Evolutionary conservation across 345 rosid species (phyloP).

Genomic region (Populus ilicifolia): DNA sequence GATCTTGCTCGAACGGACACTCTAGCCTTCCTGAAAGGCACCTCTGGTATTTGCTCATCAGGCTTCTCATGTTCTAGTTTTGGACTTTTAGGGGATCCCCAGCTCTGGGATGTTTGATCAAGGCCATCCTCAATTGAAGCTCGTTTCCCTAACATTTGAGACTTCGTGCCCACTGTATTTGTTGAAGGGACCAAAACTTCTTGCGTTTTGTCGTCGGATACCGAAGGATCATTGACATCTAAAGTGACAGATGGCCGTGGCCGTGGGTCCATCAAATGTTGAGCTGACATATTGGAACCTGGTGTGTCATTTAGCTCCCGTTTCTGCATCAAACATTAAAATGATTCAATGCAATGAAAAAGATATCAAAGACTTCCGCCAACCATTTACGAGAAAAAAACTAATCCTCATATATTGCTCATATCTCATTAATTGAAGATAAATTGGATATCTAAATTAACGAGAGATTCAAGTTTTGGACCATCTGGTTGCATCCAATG

Average conservation of each 20-base stretch:
- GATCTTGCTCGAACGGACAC: constrained; percentile 55
- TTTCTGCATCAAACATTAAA: constrained; percentile 21
- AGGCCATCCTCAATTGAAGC: constrained; percentile 26
- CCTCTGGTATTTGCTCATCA: constrained; percentile 43
- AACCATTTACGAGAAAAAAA: neutral
- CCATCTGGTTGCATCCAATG: neutral
- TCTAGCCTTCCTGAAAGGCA: constrained; percentile 53
- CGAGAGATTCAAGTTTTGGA: neutral
- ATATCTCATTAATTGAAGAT: neutral
- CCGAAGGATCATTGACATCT: constrained; percentile 34
- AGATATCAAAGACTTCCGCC: neutral
- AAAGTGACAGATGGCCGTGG: constrained; percentile 32
- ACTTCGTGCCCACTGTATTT: constrained; percentile 30
- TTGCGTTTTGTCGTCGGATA: constrained; percentile 28
- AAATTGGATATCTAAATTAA: neutral
- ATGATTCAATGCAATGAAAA: neutral
- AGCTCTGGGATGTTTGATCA: constrained; percentile 40
- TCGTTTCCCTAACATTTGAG: constrained; percentile 27
- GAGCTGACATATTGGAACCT: constrained; percentile 28
- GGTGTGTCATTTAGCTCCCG: constrained; percentile 25
- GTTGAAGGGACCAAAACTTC: constrained; percentile 30
- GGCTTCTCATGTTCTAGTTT: constrained; percentile 37
- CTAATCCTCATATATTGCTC: neutral
- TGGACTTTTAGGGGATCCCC: constrained; percentile 48
- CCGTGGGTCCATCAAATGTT: constrained; percentile 39